A percentile compares a stretch with the other conserved stretches of the same genome.
These are phyloP conservation scores for Euclidium syriacum DNA, from an alignment of 345 rosid species.

Conservation along the genomic window DNA sequence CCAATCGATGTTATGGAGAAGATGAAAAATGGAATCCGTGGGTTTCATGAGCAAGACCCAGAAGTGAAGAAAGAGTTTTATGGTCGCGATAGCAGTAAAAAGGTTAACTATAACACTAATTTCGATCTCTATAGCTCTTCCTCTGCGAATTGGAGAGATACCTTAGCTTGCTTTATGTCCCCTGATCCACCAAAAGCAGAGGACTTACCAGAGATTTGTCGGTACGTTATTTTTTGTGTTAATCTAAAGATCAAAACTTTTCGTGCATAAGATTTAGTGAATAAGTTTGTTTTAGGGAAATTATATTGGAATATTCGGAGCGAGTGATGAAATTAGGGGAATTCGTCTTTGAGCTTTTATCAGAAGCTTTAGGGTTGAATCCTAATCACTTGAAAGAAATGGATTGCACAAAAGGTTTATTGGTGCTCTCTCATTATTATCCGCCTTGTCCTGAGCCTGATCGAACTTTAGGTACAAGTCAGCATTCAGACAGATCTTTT, in stretches of 20 bases:
- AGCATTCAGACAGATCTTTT: constrained; percentile 41
- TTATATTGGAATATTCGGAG: constrained; percentile 35
- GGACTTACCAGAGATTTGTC: constrained; percentile 29
- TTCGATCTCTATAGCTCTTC: constrained; percentile 19
- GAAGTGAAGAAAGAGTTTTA: constrained; percentile 15
- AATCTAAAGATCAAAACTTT: neutral
- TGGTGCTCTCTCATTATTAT: constrained; percentile 40
- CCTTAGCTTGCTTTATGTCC: constrained; percentile 16
- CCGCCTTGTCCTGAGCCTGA: constrained; percentile 51
- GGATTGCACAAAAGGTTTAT: constrained; percentile 33
- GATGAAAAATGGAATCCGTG: constrained; percentile 5
- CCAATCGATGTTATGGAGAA: neutral
- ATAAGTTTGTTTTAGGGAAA: constrained; percentile 31
- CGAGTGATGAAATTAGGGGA: constrained; percentile 31
- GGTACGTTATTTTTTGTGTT: constrained; percentile 20
- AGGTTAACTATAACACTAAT: constrained; percentile 11
- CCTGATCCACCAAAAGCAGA: constrained; percentile 18
- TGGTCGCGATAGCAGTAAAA: constrained; percentile 7
- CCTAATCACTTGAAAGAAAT: constrained; percentile 31
- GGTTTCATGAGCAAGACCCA: constrained; percentile 22
- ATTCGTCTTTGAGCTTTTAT: constrained; percentile 37
- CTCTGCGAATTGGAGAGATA: constrained; percentile 36
- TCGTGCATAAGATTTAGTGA: neutral
- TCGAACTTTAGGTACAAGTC: constrained; percentile 37
- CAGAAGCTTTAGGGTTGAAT: constrained; percentile 49